Base-by-base conservation (phyloP, 2,329 filamentous ascomycete genomes). In the Ophiostoma himal-ulmi region DNA sequence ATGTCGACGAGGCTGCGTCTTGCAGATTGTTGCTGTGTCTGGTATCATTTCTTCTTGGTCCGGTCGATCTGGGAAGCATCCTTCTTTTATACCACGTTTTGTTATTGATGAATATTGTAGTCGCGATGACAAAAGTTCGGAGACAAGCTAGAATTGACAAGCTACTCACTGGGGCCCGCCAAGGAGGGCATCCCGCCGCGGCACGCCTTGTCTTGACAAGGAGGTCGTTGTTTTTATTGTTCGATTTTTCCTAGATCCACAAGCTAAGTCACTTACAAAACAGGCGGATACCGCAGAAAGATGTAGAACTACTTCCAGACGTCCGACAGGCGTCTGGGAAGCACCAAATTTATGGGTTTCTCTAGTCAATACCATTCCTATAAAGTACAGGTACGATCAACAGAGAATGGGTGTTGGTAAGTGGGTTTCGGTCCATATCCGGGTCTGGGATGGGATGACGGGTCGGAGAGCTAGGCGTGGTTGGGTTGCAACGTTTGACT, bases 81-180 rank as follows among this genome's bases (percentile, higher is more conserved):
- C 52, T 57, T 26, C 52, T 57, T 57, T 26, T 57, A 57, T 26
- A 57, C 52, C 52, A 57, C 52, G 52, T 57, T 57, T 22, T 41
- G 14, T 41, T 41, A 11, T 57, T 57, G 22, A n/a, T 57, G 22
- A 10, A 26, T 22, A 54, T 11, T 22, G n/a, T 10, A 11, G 52
- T 26, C 52, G 44, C 17, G n/a, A 57, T 57, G 52, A 22, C 52
- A 26, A 26, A 57, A 57, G 52, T 26, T 57, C 52, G 52, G 52
- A 26, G n/a, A 20, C 34, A 30, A 54, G 22, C 26, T n/a, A 67
- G 7, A 67, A 22, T 36, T 66, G 17, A 41, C 34, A 30, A 54
- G 36, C 52, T 57, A 57, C 52, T 22, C 52, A 22, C 52, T 22
- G 52, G 52, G 52, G n/a, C 22, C 52, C 52, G 52, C 52, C 52